Conservation (phyloP, 2,329 filamentous ascomycete species). For the Calonectria honghensis region DNA sequence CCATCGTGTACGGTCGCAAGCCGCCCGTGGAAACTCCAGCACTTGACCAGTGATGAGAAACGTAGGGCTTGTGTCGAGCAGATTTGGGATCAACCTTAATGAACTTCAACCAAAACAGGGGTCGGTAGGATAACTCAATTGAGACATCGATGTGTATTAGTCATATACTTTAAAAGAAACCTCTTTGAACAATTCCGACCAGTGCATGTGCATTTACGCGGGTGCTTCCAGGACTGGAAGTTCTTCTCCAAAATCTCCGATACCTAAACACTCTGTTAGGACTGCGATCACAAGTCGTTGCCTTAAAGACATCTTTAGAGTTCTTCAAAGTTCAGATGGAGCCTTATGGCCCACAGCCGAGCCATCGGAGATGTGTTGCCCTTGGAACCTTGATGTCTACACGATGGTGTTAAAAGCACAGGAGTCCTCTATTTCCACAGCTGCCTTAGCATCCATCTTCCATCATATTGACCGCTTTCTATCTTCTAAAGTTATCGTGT, state of each 20-base stretch:
- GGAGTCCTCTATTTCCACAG: neutral
- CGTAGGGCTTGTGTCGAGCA: neutral
- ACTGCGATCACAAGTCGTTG: neutral
- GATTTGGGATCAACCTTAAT: neutral
- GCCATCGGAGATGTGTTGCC: neutral
- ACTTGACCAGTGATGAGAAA: neutral
- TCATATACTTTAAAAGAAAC: neutral
- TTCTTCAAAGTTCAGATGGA: neutral
- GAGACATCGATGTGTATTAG: neutral
- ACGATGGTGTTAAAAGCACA: neutral
- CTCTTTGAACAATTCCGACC: too few species aligned
- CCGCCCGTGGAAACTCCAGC: slow-evolving; percentile 21
- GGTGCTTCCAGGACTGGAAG: neutral
- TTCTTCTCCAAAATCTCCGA: too few species aligned
- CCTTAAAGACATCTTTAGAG: neutral
- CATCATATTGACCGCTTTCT: neutral
- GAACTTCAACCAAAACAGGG: neutral
- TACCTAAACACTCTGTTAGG: neutral
- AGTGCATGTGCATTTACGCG: too few species aligned
- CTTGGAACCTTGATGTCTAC: neutral
- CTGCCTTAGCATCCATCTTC: neutral
- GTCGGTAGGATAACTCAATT: neutral
- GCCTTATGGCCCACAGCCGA: neutral
- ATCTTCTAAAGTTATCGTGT: neutral
- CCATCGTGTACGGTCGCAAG: slow-evolving; percentile 48